Evolutionary conservation across 208 protist species (phyloP), one percentile per base, ranked within the genome.

Genomic region (Plasmodiophora brassicae): DNA sequence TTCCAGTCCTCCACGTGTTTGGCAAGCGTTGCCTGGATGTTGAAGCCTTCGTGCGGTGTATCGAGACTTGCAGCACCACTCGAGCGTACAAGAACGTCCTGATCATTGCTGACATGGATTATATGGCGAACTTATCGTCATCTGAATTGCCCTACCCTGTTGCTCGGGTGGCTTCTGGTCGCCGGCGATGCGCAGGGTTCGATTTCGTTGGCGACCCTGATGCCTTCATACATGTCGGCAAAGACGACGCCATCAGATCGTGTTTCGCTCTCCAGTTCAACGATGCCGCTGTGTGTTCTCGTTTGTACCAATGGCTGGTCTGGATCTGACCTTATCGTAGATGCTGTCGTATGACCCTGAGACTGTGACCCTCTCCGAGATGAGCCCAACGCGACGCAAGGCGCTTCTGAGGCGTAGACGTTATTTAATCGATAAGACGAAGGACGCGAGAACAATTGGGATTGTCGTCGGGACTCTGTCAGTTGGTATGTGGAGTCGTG

Each of bases 401-500:
- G 65, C 65, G 10, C 65, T 78, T 14, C 32, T 86, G 50, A 53
- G 45, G 44, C 50, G 50, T 14, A 5, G 84, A 5, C 50, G 50
- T 14, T 65, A 57, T n/a, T 44, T 86, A 5, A 86, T 86, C 50
- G 84, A 86, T 14, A 86, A 86, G n/a, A 44, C 43, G 28, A 53
- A 65, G 43, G 84, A 86, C 43, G 35, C 84, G 10, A 57, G 28
- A 5, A 5, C n/a, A 8, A 86, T 86, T 57, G 84, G 84, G 14
- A 86, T 86, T 57, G 84, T 86, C 28, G 50, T 57, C n/a, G 84
- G 84, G 1, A 86, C 84, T 14, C n/a, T 86, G 1, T 25, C 50
- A 32, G 84, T 86, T 86, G 35, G 84, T 86, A n/a, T 57, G 84
- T 86, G 10, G 10, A 44, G 5, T 14, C 41, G 20, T 78, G 65